Base-by-base conservation (phyloP, 2,329 filamentous ascomycete species). In the Colletotrichum echinochloae region DNA sequence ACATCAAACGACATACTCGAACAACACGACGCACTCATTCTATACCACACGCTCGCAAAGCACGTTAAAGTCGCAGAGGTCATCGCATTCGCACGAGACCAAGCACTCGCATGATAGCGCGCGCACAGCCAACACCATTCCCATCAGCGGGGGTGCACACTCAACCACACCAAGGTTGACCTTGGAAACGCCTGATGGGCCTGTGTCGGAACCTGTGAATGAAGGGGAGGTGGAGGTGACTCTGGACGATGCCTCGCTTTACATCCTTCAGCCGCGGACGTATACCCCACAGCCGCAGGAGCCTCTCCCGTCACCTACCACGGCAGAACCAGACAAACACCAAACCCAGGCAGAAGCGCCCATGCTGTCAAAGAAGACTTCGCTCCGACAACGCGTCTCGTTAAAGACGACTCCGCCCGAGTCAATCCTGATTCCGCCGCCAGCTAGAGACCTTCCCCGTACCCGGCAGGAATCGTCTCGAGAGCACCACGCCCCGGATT, bases 221-320 rank as follows among this genome's bases (percentile, higher is more conserved):
- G 39, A 60, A 9, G 65, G 63, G n/a, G 65, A 71, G 9, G 35
- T 70, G 20, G 65, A 63, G 20, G 69, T 65, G 14, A 59, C 70
- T 39, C 71, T 75, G 18, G 77, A 78, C 46, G 81, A 86, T 48
- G 81, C 81, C 12, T 78, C 82, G 0, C 74, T 89, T 1, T 89
- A 84, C 69, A 81, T 90, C 28, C 79, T 90, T 5, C 87, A 90
- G 72, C 88, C 88, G 16, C 81, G 84, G 41, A 89, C 87, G 0
- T 90, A 90, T 73, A 89, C 86, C 0, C 88, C 88, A 0, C 81
- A 83, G 60, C 83, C 83, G 5, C 82, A 84, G 0, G 80, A 83
- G 14, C 85, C 86, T 3, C 74, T 84, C 28, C 83, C 85, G 1
- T 86, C 86, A 6, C 86, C 86, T 2, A 80, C 81, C 59, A 73